Conservation (phyloP, 306 rosid species). For the Phaseolus lunatus region DNA sequence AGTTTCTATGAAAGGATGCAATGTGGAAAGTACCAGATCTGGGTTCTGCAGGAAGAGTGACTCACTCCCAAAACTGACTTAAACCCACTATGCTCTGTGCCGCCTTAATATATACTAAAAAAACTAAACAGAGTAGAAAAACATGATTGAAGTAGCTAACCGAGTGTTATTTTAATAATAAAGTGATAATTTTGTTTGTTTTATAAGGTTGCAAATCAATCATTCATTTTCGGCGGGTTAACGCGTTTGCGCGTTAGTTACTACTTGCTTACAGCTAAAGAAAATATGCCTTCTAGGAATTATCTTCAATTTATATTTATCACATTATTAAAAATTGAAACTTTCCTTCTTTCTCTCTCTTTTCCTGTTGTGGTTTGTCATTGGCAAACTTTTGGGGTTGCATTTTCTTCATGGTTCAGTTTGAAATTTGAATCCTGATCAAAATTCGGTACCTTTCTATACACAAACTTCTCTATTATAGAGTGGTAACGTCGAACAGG, state of each 20-base stretch:
- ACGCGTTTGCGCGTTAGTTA: constrained; percentile 62
- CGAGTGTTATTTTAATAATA: constrained; percentile 17
- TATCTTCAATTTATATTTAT: background rate
- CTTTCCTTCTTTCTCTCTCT: background rate
- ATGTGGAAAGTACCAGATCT: constrained; percentile 41
- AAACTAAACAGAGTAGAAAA: background rate
- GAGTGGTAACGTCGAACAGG: background rate
- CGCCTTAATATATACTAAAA: constrained; percentile 36
- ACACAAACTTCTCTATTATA: background rate
- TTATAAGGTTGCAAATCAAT: constrained; percentile 23
- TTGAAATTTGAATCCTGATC: background rate
- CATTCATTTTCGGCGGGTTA: constrained; percentile 41
- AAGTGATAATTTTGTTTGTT: constrained; percentile 13
- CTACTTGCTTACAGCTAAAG: constrained; percentile 47
- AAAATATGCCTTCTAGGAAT: constrained; percentile 3
- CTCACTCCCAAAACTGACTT: constrained; percentile 30
- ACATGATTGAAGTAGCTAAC: constrained; percentile 19
- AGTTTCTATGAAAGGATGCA: constrained; percentile 35
- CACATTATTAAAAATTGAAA: constrained; percentile 38
- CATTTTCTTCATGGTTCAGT: background rate
- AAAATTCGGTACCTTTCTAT: background rate
- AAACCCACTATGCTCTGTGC: constrained; percentile 28
- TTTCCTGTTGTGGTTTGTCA: background rate
- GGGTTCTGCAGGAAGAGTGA: constrained; percentile 33
- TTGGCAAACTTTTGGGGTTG: background rate